Evolutionary conservation across 83 land plant genomes (phyloP), one percentile per base, ranked within the genome.

Genomic region (Picea abies): DNA sequence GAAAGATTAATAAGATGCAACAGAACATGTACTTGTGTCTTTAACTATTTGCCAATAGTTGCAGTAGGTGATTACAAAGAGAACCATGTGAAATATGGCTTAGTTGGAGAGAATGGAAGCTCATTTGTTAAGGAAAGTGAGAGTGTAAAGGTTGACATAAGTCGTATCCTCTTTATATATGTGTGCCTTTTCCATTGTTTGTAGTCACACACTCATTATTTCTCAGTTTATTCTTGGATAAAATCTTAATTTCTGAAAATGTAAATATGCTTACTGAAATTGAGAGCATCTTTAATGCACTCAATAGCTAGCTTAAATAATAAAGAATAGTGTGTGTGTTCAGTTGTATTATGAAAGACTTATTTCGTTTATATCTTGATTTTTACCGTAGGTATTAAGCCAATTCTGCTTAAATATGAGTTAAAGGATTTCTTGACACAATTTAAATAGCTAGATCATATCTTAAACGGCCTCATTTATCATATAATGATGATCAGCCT

Each of bases 381-480:
- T 49, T 49, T 9, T 9, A 49, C 12, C 1, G 0, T 29, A 68
- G 32, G 71, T 29, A 10, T 23, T 29, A 23, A 23, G 32, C 10
- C 12, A 23, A 0, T 68, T 29, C 14, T 23, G 32, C 10, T 29
- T 29, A 68, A 8, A 68, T 68, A 68, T 68, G 29, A 68, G 3
- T 29, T 29, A 23, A 23, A 68, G 32, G 11, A 68, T 68, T 68
- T 68, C 25, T 68, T 23, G 25, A 23, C 32, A 68, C 71, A 23
- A 29, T 29, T 23, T 73, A 41, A 73, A 73, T 70, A 90, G 92
- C 81, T 79, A 79, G 76, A 77, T 70, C 85, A 60, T 83, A 87
- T 60, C 75, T 67, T 35, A 90, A 90, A 83, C 81, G 92, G 32
- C 32, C 71, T 68, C 4, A 6, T 66, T n/a, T 66, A 66, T 5